These are phyloP conservation scores for Vachellia collinsii DNA, from an alignment of 306 rosid species.

Conservation along the genomic window DNA sequence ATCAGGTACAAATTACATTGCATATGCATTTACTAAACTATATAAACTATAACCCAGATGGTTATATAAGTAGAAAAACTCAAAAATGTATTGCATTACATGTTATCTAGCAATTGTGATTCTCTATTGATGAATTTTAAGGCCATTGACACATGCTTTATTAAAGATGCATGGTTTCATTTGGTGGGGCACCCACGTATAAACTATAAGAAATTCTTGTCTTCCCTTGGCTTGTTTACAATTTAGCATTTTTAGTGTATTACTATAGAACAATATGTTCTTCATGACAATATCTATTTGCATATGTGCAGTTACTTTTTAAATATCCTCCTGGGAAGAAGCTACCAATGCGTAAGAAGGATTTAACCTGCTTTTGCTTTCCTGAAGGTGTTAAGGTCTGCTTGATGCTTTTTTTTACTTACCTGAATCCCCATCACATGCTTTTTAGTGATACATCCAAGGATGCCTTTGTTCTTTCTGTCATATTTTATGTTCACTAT, in stretches of 20 bases:
- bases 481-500: not conserved
- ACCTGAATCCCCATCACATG: slow-evolving; percentile 11
- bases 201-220: not conserved
- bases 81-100: not conserved
- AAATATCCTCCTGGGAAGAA: slow-evolving; percentile 85
- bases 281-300: slow-evolving; percentile 34
- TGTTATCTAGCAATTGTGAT: not conserved
- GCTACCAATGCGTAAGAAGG: slow-evolving; percentile 70
- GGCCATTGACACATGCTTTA: slow-evolving; percentile 1
- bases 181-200: too few species aligned
- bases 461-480: not conserved
- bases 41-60: too few species aligned
- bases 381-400: slow-evolving; percentile 90
- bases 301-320: slow-evolving; percentile 69
- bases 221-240: slow-evolving; percentile 16
- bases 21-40: not conserved
- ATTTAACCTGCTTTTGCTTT: slow-evolving; percentile 85
- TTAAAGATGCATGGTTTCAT: too few species aligned
- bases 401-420: slow-evolving; percentile 32
- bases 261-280: slow-evolving; percentile 25
- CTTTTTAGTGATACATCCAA: not conserved
- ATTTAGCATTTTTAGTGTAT: slow-evolving; percentile 22
- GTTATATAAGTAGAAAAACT: not conserved
- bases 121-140: slow-evolving; percentile 9
- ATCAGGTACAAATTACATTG: not conserved